Base-by-base conservation (phyloP, 164 flowering plant genomes). In the Dillenia turbinata region DNA sequence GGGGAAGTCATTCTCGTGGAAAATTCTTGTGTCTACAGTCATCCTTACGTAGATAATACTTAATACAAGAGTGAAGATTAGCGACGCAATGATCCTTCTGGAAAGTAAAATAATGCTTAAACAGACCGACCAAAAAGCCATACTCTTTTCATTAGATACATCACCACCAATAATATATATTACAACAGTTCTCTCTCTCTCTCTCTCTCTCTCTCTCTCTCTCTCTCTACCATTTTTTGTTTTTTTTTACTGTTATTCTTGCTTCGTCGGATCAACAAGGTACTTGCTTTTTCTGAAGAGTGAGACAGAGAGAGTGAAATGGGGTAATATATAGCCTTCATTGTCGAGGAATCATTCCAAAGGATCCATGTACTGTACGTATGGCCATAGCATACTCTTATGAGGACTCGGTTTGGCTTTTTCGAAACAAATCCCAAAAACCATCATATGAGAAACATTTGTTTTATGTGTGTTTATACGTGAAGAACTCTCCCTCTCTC, bases 371-470 rank as follows among this genome's bases (percentile, higher is more conserved):
- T 57, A 3, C 16, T 47, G 51, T 57, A 3, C 16, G 17, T 50
- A 44, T 60, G 44, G 54, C 53, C 40, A 19, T 45, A 33, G 40
- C 40, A 33, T 50, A 12, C 52, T 46, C 62, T 63, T 73, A 70
- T 62, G 62, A 61, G 80, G 80, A 77, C 75, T 73, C 26, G 70
- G 72, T 68, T 73, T 65, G 56, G 71, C 80, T 76, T 76, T 76
- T 72, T 40, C 59, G 49, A 4, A 19, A 44, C 73, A 71, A 55
- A 12, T 33, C 40, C 40, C 49, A 22, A 59, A 17, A 58, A 57
- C 12, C 26, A 8, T 13, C 12, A 40, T 52, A 54, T 9, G 48
- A 57, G 19, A 12, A 6, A 44, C 44, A 44, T 40, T 12, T 44
- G 48, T 40, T 24, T 53, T 46, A 66, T 40, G 48, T 45, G 49